Evolutionary conservation across 805 yeast genomes (phyloP), one percentile per base, ranked within the genome.

Genomic region (Saturnispora galanensis): DNA sequence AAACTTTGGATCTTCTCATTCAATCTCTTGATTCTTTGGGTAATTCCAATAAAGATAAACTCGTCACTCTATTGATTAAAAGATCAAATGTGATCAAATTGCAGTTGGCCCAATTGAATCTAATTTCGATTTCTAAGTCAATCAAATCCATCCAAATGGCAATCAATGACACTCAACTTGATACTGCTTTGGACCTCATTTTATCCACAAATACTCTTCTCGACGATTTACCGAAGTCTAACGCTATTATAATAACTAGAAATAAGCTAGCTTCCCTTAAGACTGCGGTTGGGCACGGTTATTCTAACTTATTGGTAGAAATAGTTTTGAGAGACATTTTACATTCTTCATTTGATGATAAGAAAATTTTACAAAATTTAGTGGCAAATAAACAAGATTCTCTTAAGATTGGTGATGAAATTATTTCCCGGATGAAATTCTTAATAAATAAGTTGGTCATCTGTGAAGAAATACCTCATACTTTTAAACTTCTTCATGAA

Each of bases 1-100:
- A 60, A 5, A 65, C 70, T 34, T 66, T 81, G 39, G 58, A 70
- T 30, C 55, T 58, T 0, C 62, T 89, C n/a, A 65, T 69, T 32
- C 46, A 54, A 0, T 69, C 73, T 13, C 12, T 69, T 75, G 31
- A 53, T 83, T 37, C 64, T 73, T 41, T 62, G 74, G 18, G 62
- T 76, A 17, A 69, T 69, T 46, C 74, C 76, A 53, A 64, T 77
- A 45, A 73, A 70, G 40, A 82, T 84, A 50, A 74, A 81, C 3
- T 79, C 74, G 40, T 69, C 66, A 43, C 61, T 88, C 37, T 88
- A 84, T 52, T 79, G 77, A 47, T 67, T 80, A 1, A 59, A 85
- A 35, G 49, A 70, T 11, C 87, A 79, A 61, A 64, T 79, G 31
- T 41, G 11, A 41, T 36, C 21, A 41, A 41, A 18, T 26, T 41